Percentiles rank a stretch among this genome's conserved stretches.
Evolutionary conservation across 495 filamentous ascomycete species (phyloP).

Genomic region (Neurospora sublineolata): DNA sequence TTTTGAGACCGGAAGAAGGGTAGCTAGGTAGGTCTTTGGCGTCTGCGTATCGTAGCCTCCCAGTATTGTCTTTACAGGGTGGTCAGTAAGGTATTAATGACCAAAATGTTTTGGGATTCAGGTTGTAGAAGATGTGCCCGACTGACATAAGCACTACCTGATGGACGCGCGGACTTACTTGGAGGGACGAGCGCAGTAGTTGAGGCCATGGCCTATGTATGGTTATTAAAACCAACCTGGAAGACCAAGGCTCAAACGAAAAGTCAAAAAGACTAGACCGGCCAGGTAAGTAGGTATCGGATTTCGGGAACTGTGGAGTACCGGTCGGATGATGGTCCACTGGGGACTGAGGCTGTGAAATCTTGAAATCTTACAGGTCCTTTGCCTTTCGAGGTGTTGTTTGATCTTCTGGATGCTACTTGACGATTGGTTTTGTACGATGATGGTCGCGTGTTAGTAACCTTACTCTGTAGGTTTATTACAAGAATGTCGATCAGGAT

Average conservation of each 20-base stretch:
- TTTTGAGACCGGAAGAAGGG: slow-evolving; percentile 50
- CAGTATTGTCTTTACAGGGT: slow-evolving; percentile 24
- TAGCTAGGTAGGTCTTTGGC: slow-evolving; percentile 56
- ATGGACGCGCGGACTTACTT: neutral
- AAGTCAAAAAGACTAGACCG: neutral
- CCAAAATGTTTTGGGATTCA: neutral
- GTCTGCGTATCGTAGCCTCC: slow-evolving; percentile 55
- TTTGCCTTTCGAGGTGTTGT: neutral
- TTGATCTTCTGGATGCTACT: neutral
- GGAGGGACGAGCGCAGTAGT: neutral
- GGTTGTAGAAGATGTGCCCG: neutral
- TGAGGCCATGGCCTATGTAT: neutral
- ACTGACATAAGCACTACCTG: neutral
- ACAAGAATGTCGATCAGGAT: neutral
- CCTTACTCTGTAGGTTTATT: neutral
- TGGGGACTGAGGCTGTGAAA: neutral
- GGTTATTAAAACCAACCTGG: neutral
- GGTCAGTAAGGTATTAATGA: neutral
- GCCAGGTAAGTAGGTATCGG: neutral
- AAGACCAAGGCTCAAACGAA: neutral
- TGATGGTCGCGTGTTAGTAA: neutral
- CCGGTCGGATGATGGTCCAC: neutral
- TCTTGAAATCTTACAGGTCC: neutral
- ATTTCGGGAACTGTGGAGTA: neutral
- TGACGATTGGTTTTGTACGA: neutral